These are phyloP conservation scores for Dactylorhiza incarnata DNA, from an alignment of 106 monocot genomes.

Conservation along the genomic window DNA sequence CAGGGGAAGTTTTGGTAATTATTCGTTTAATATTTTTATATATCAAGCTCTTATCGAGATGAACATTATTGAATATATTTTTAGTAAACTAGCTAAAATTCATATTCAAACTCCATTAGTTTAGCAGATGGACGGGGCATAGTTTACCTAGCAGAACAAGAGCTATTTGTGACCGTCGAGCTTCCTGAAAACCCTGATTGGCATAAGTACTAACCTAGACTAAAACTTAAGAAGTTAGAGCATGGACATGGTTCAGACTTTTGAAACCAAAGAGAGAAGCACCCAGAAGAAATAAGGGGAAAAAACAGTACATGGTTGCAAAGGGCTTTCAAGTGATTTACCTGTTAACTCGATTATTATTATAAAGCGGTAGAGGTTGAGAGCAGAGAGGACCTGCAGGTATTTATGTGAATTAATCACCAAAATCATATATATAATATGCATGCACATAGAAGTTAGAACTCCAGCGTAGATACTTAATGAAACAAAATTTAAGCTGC, in stretches of 20 bases:
- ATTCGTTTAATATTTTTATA: no score
- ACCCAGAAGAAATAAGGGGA: not conserved
- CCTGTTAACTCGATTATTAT: slow-evolving; percentile 67
- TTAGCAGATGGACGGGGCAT: no score
- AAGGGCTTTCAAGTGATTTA: slow-evolving; percentile 14
- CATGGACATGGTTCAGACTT: not conserved
- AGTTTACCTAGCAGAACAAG: no score
- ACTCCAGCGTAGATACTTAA: not conserved
- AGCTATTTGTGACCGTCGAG: no score
- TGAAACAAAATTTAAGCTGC: not conserved
- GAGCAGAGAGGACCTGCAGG: slow-evolving; percentile 80
- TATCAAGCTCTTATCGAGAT: no score
- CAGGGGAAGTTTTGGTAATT: no score
- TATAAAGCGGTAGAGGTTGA: slow-evolving; percentile 81
- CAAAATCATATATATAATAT: slow-evolving; percentile 1
- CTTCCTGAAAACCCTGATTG: no score
- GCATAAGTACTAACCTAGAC: not conserved
- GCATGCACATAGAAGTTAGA: not conserved
- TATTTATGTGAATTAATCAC: not conserved
- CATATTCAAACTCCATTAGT: no score
- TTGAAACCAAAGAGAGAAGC: not conserved
- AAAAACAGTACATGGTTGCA: slow-evolving; percentile 1
- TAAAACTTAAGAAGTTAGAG: not conserved
- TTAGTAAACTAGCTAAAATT: no score
- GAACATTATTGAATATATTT: no score